Conservation (phyloP, 495 filamentous ascomycete species). For the Aspergillus leporis region DNA sequence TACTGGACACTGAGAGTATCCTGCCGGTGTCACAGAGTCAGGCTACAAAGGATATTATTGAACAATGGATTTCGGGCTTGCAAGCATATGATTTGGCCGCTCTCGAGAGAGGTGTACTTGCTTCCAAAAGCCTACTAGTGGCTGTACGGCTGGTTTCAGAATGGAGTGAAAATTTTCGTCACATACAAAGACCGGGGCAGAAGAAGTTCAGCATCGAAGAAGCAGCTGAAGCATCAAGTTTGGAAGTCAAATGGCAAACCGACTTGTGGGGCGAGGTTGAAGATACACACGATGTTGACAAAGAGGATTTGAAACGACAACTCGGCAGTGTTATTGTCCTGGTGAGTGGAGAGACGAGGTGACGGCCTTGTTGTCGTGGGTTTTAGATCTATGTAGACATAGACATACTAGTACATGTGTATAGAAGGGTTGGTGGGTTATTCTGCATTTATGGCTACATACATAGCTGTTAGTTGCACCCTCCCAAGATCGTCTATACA, state of each 20-base stretch:
- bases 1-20: conserved; percentile 72
- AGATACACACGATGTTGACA: conserved; percentile 96
- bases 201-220: conserved; percentile 56
- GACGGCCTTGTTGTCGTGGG: conserved; percentile 4
- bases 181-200: conserved; percentile 32
- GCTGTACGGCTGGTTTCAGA: conserved; percentile 77
- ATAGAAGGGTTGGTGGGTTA: background rate
- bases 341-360: conserved; percentile 59
- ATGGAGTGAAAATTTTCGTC: conserved; percentile 76
- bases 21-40: conserved; percentile 69
- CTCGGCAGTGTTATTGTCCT: conserved; percentile 82
- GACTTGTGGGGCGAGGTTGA: conserved; percentile 93
- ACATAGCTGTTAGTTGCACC: too few species aligned
- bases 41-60: conserved; percentile 71
- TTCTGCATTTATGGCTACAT: background rate
- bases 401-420: background rate
- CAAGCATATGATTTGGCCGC: conserved; percentile 78
- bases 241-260: conserved; percentile 92
- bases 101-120: conserved; percentile 78
- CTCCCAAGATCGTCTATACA: background rate
- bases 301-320: conserved; percentile 86
- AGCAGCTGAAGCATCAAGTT: conserved; percentile 71
- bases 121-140: conserved; percentile 80
- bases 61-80: conserved; percentile 74
- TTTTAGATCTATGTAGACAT: background rate